phyloP scores from a whole-genome alignment of 2,329 filamentous ascomycete genomes.

The Fusarium lateritium region DNA sequence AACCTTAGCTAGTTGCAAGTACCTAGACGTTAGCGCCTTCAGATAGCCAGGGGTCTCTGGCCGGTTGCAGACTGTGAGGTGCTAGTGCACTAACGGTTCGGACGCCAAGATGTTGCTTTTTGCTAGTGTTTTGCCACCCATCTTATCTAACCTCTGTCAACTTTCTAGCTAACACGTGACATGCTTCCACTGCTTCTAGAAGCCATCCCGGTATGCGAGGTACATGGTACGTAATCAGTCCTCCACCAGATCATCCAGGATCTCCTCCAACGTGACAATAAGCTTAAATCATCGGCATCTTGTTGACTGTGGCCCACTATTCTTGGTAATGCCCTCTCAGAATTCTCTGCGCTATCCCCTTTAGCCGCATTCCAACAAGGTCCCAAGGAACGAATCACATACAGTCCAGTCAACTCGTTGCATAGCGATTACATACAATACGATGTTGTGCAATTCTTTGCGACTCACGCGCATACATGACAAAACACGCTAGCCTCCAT shows the following conservation, averaged over 20 bases:
- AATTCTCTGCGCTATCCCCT: slow-evolving; percentile 33
- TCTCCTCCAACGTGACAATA: slow-evolving; percentile 45
- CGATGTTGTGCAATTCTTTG: slow-evolving; percentile 8
- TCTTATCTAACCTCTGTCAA: slow-evolving; percentile 18
- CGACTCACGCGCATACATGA: slow-evolving; percentile 31
- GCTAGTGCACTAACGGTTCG: slow-evolving; percentile 33
- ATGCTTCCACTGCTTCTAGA: slow-evolving; percentile 41
- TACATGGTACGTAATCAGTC: slow-evolving; percentile 47
- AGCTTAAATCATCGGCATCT: slow-evolving; percentile 49
- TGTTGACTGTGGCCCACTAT: slow-evolving; percentile 31
- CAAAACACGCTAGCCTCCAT: slow-evolving; percentile 14
- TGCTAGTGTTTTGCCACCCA: slow-evolving; percentile 7
- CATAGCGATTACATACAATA: slow-evolving; percentile 27
- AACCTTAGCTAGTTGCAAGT: slow-evolving; percentile 44
- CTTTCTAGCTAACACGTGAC: slow-evolving; percentile 28
- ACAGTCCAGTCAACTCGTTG: slow-evolving; percentile 2
- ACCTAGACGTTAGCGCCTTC: slow-evolving; percentile 33
- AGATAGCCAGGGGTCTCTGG: slow-evolving; percentile 20
- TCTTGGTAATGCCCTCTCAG: slow-evolving; percentile 18
- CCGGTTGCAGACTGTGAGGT: background rate
- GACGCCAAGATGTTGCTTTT: background rate
- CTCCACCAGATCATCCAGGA: slow-evolving; percentile 35
- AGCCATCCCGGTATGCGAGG: slow-evolving; percentile 34
- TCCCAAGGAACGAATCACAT: slow-evolving; percentile 23
- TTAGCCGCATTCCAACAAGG: slow-evolving; percentile 27